Base-by-base conservation (phyloP, 2,329 filamentous ascomycete species). In the Botrytis hyacinthi region DNA sequence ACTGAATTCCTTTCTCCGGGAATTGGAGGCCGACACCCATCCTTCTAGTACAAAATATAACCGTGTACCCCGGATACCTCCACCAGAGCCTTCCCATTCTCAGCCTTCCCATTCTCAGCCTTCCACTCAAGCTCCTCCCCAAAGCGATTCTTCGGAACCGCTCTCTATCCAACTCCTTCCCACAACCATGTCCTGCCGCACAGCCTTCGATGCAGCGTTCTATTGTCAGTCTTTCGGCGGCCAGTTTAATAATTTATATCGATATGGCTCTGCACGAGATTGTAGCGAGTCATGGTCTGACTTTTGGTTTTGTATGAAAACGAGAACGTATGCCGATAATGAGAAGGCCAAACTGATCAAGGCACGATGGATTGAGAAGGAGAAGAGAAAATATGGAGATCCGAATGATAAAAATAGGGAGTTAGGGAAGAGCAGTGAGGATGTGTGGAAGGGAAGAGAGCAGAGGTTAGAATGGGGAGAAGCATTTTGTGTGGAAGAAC, bases 221-320 rank as follows among this genome's bases (percentile, higher is more conserved):
- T 93, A 95, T 86, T 99, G 96, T 87, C 93, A 96, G 81, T 94
- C 92, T 0, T 86, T 97, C 14, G 95, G 94, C 71, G 94, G 95
- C 0, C 95, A 98, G 82, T 97, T 95, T 86, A 94, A 93, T 79
- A 90, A 94, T 79, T 88, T 98, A 54, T 99, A 98, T 86, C 92
- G 96, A 57, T 91, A 94, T 81, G 96, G 96, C 75, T 84, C 86
- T 60, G 85, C 97, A 79, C 89, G 91, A 62, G 87, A 88, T 5
- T 99, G 96, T 86, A 89, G 86, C 75, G 92, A 97, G 77, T 91
- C 94, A 76, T 98, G 95, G 94, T 88, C 91, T 75, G 93, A 97
- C 82, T 98, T 97, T 83, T 97, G 95, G 93, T 95, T 98, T 84
- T 99, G 96, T 86, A 98, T 98, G 95, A 91, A 93, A 76, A 91